These are phyloP conservation scores for Parastagonospora nodorum DNA, from an alignment of 2,329 filamentous ascomycete genomes.

Conservation along the genomic window DNA sequence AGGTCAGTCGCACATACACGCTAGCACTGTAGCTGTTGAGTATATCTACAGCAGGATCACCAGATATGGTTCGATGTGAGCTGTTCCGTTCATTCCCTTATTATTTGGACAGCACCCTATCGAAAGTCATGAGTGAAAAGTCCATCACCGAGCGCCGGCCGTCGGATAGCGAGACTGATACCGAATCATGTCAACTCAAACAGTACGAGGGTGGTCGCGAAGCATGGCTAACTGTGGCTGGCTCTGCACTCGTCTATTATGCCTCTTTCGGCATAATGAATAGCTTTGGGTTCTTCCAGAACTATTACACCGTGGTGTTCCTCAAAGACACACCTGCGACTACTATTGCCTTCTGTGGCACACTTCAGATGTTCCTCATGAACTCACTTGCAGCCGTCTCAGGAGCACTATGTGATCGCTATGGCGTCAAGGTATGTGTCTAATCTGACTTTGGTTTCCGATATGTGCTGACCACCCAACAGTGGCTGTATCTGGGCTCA, in stretches of 20 bases:
- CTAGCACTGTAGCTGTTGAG: background rate
- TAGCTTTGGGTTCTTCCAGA: constrained; percentile 52
- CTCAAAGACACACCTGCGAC: constrained; percentile 37
- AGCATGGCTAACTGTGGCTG: constrained; percentile 44
- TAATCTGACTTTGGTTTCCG: constrained; percentile 6
- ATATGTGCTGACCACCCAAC: constrained; percentile 6
- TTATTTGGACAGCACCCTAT: constrained; percentile 1
- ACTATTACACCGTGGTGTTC: constrained; percentile 49
- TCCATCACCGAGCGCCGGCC: constrained; percentile 8
- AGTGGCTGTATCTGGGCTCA: constrained; percentile 37
- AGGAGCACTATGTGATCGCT: constrained; percentile 66
- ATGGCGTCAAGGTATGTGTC: constrained; percentile 59
- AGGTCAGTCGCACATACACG: constrained; percentile 3
- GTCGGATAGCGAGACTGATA: constrained; percentile 16
- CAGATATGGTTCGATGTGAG: constrained; percentile 4
- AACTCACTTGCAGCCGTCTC: constrained; percentile 62
- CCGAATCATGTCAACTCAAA: constrained; percentile 32
- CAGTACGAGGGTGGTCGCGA: constrained; percentile 18
- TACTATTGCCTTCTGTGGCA: constrained; percentile 52
- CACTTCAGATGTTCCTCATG: constrained; percentile 52
- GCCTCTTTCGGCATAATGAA: constrained; percentile 49
- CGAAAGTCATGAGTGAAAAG: constrained; percentile 20
- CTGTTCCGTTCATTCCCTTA: background rate
- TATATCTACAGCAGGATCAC: constrained; percentile 10
- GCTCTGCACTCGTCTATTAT: constrained; percentile 47